Evolutionary conservation across 495 filamentous ascomycete species (phyloP), one percentile per base, ranked within the genome.

Genomic region (Talaromyces proteolyticus): DNA sequence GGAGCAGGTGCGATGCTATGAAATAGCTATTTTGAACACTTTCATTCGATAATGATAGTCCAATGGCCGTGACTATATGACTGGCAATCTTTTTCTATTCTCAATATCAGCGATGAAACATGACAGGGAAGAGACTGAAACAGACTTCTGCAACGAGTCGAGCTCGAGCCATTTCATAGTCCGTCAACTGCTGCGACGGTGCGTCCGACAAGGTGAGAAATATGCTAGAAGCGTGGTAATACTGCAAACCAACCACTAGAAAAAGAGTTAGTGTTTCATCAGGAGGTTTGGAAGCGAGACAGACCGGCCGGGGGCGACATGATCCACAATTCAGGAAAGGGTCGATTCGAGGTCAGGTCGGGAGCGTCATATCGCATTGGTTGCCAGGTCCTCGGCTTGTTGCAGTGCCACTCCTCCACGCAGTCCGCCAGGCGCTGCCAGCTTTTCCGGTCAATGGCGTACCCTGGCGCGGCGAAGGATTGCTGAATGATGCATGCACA

Each of bases 261-360:
- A 4, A n/a, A 8, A 25, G 38, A 41, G 38, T 41, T 41, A 41
- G 38, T 41, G 26, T 4, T 14, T 0, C 14, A 26, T 34, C 34
- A 26, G 14, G 10, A 25, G 44, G 1, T 1, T 37, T 17, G 4
- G 23, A 22, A 3, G 24, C 6, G 7, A 29, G 8, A 58, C 59
- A 19, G 48, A 67, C 67, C 63, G 18, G 65, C 67, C 21, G 65
- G 61, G 0, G 62, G 62, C 18, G 65, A 68, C 55, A 68, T 67
- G 51, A 68, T 67, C 67, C 67, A 70, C 42, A 67, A 40, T 49
- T 70, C 65, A 37, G 67, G 67, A 49, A 68, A 70, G 0, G 67
- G 67, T n/a, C 59, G 54, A 25, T 59, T 43, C 5, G 52, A 52
- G 5, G 51, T 44, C 24, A 59, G 38, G 44, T 62, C 53, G 1